A percentile compares a stretch with the other conserved stretches of the same genome.
Conservation (phyloP, 2,329 filamentous ascomycete genomes). For the Paradendryphiella salina region DNA sequence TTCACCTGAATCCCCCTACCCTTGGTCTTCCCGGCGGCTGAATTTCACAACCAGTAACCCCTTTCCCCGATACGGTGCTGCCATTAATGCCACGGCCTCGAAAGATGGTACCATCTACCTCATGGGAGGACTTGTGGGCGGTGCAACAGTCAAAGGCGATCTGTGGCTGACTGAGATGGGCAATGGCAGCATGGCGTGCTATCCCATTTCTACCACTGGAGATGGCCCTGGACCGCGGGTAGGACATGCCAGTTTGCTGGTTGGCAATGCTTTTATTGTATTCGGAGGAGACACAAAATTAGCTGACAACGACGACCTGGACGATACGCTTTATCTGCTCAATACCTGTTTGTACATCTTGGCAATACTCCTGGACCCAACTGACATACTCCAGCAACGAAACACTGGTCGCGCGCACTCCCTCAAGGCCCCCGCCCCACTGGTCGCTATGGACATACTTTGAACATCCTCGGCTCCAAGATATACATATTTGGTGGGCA, state of each 20-base stretch:
- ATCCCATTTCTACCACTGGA: slow-evolving; percentile 85
- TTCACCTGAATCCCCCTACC: slow-evolving; percentile 79
- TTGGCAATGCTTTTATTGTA: slow-evolving; percentile 98
- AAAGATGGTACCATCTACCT: slow-evolving; percentile 98
- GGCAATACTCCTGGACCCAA: background rate
- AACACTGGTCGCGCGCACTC: slow-evolving; percentile 94
- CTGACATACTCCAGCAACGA: slow-evolving; percentile 69
- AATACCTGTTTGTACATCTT: slow-evolving; percentile 81
- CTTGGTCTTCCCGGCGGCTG: slow-evolving; percentile 89
- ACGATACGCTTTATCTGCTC: slow-evolving; percentile 93
- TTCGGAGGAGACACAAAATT: slow-evolving; percentile 98
- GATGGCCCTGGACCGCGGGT: slow-evolving; percentile 95
- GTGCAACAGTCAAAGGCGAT: slow-evolving; percentile 93
- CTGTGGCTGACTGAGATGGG: slow-evolving; percentile 97
- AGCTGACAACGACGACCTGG: slow-evolving; percentile 85
- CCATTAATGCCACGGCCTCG: slow-evolving; percentile 87
- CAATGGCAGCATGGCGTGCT: slow-evolving; percentile 79
- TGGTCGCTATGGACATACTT: slow-evolving; percentile 90
- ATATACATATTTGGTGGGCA: slow-evolving; percentile 98
- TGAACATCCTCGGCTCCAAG: slow-evolving; percentile 95
- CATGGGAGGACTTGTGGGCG: slow-evolving; percentile 95
- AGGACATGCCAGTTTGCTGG: slow-evolving; percentile 88
- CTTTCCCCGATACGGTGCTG: slow-evolving; percentile 95
- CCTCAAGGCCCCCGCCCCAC: slow-evolving; percentile 83
- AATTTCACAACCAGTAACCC: slow-evolving; percentile 88